These are phyloP conservation scores for Ganoderma meredithae DNA, from an alignment of 1,284 basidiomycete species.

Conservation along the genomic window DNA sequence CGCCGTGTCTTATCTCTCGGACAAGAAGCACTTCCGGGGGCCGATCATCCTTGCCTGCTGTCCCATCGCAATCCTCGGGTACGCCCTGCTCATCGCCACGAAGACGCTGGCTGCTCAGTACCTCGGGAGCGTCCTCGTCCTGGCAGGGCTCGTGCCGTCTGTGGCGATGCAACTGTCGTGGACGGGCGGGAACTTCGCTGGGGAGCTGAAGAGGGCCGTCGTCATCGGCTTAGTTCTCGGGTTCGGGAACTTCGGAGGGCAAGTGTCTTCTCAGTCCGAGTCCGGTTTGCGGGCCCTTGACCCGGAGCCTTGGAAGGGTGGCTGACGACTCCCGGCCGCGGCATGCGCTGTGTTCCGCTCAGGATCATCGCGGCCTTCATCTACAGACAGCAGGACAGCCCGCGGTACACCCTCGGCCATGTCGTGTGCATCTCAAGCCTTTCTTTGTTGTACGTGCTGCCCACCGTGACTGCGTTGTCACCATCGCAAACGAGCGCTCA, in stretches of 20 bases:
- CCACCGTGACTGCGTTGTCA: background rate
- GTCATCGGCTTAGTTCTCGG: conserved; percentile 72
- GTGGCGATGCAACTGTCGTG: conserved; percentile 68
- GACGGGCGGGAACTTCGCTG: conserved; percentile 72
- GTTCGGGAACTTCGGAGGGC: conserved; percentile 66
- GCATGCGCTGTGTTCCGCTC: background rate
- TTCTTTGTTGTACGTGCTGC: conserved; percentile 14
- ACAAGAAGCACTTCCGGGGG: conserved; percentile 44
- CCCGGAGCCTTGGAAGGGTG: no score
- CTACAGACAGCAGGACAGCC: conserved; percentile 28
- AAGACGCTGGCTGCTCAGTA: conserved; percentile 60
- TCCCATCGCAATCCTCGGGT: conserved; percentile 63
- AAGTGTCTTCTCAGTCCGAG: no score
- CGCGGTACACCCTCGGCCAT: conserved; percentile 28
- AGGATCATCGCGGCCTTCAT: conserved; percentile 32
- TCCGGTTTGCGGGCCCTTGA: no score
- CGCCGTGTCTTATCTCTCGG: conserved; percentile 15
- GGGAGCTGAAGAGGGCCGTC: conserved; percentile 72
- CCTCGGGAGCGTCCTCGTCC: conserved; percentile 64
- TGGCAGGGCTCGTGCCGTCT: conserved; percentile 67
- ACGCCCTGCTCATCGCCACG: conserved; percentile 63
- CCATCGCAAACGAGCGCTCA: background rate
- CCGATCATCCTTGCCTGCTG: conserved; percentile 64
- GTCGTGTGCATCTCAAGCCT: conserved; percentile 21
- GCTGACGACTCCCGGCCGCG: background rate